A percentile compares a stretch with the other conserved stretches of the same genome.
These are phyloP conservation scores for Capsicum baccatum DNA, from an alignment of 257 asterid genomes.

Conservation along the genomic window DNA sequence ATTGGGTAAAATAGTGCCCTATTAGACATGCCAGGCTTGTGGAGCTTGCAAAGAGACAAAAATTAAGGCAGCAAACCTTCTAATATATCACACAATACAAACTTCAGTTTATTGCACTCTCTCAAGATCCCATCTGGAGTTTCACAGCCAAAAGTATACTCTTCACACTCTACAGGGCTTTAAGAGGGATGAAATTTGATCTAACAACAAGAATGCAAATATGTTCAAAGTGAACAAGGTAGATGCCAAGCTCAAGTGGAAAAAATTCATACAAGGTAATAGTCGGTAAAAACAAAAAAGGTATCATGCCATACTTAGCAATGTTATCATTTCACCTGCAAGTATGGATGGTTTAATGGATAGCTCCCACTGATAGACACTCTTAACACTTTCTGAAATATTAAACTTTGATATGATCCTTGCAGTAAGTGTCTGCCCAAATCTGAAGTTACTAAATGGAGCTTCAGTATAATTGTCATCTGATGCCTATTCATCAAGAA, in stretches of 20 bases:
- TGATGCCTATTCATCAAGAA: constrained; percentile 54
- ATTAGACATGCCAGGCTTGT: background rate
- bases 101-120: constrained; percentile 10
- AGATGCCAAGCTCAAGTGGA: background rate
- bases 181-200: background rate
- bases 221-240: constrained; percentile 2
- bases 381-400: constrained; percentile 49
- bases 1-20: background rate
- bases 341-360: constrained; percentile 78
- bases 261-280: background rate
- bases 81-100: background rate
- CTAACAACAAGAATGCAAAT: background rate
- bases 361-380: constrained; percentile 70
- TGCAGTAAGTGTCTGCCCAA: constrained; percentile 80
- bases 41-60: background rate
- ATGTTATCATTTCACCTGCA: constrained; percentile 51
- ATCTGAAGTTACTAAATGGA: constrained; percentile 60
- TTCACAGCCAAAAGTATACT: background rate
- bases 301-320: constrained; percentile 24
- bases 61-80: constrained; percentile 15
- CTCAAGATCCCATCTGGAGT: background rate
- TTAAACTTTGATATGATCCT: constrained; percentile 73
- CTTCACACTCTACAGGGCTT: background rate
- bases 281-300: background rate
- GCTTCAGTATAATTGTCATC: constrained; percentile 66